Evolutionary conservation across 1,284 basidiomycete genomes (phyloP).

Genomic region (Cryptococcus hybrid): DNA sequence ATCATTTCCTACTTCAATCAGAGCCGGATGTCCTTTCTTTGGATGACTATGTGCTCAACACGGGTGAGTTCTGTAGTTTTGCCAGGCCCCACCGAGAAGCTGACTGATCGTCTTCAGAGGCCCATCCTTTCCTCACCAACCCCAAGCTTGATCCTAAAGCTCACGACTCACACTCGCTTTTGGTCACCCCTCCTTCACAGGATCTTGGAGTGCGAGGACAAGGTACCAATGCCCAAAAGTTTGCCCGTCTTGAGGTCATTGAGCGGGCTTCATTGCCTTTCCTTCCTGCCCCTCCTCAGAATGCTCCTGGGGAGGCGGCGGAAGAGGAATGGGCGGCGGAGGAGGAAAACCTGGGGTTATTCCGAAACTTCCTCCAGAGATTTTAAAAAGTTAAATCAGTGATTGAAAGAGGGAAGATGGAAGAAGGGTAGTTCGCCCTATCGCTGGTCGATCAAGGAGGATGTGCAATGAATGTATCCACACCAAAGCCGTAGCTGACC

Average conservation of each 20-base stretch:
- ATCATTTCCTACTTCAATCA: slow-evolving; percentile 54
- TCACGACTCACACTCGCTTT: slow-evolving; percentile 15
- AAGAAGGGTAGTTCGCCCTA: no score
- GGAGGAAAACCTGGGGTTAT: slow-evolving; percentile 10
- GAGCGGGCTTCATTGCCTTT: slow-evolving; percentile 4
- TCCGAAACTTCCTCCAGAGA: slow-evolving; percentile 7
- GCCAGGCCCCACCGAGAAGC: no score
- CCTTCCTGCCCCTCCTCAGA: background rate
- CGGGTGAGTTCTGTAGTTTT: slow-evolving; percentile 33
- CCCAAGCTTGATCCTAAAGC: slow-evolving; percentile 20
- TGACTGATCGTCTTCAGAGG: slow-evolving; percentile 28
- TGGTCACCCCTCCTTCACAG: slow-evolving; percentile 6
- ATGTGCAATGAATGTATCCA: no score
- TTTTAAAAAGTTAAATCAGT: background rate
- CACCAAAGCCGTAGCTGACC: no score
- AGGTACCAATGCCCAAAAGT: slow-evolving; percentile 49
- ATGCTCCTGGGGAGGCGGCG: no score
- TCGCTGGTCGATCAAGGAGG: no score
- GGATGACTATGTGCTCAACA: slow-evolving; percentile 59
- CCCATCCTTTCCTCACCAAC: slow-evolving; percentile 47
- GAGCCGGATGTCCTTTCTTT: slow-evolving; percentile 56
- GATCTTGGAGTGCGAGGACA: slow-evolving; percentile 38
- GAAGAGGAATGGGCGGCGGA: slow-evolving; percentile 11
- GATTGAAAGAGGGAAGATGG: no score
- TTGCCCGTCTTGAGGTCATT: slow-evolving; percentile 25